Conservation (phyloP, 306 rosid species). For the Cyamopsis tetragonoloba region DNA sequence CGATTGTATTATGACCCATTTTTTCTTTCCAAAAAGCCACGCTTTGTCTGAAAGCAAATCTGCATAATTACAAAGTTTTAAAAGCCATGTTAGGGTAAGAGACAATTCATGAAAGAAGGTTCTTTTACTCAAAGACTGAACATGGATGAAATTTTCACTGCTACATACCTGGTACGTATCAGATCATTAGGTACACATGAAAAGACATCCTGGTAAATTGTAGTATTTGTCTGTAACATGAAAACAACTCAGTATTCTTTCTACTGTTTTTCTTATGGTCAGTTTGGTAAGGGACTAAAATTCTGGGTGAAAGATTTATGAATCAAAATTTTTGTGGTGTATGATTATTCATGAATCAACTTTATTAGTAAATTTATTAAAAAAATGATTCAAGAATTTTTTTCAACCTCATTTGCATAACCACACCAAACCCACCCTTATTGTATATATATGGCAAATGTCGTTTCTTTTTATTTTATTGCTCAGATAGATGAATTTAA, state of each 20-base stretch:
- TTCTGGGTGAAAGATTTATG: too few species aligned
- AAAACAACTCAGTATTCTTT: conserved; percentile 19
- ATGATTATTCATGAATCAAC: too few species aligned
- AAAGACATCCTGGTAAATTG: conserved; percentile 88
- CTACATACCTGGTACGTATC: conserved; percentile 75
- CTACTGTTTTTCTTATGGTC: not conserved
- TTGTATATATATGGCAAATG: not conserved
- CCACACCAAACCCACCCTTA: too few species aligned
- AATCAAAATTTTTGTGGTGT: too few species aligned
- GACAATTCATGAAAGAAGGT: not conserved
- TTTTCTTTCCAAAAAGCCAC: conserved; percentile 61
- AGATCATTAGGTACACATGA: conserved; percentile 88
- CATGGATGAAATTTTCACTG: too few species aligned
- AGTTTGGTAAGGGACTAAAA: too few species aligned
- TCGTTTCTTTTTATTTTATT: not conserved
- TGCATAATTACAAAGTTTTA: conserved; percentile 17
- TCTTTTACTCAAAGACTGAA: conserved; percentile 30
- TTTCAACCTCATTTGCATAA: too few species aligned
- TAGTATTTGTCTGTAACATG: conserved; percentile 65
- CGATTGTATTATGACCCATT: conserved; percentile 68
- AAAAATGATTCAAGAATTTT: too few species aligned
- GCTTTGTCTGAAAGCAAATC: conserved; percentile 74
- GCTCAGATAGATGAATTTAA: not conserved
- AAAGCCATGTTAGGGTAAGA: conserved; percentile 24
- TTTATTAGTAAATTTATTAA: too few species aligned